Conservation (phyloP, 208 protist species). For the Acanthamoeba royreba region DNA sequence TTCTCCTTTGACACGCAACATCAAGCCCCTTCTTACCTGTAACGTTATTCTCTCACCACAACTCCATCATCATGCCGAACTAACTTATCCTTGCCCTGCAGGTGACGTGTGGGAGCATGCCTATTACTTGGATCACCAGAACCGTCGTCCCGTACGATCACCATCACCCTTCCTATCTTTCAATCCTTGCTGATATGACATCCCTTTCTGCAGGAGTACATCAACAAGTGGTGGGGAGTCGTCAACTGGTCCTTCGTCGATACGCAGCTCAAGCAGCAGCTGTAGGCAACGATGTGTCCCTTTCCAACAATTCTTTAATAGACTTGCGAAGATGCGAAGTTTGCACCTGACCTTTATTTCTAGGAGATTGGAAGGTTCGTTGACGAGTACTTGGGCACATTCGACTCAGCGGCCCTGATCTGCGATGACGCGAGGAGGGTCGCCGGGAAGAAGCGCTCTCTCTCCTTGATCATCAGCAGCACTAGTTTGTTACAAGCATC, state of each 20-base stretch:
- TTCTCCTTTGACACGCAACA: background rate
- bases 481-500: background rate
- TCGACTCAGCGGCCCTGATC: background rate
- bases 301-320: no score
- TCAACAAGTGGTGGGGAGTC: constrained; percentile 57
- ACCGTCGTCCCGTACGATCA: constrained; percentile 48
- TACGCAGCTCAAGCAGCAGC: constrained; percentile 36
- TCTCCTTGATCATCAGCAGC: background rate
- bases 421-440: background rate
- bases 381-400: background rate
- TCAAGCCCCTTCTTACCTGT: constrained; percentile 51
- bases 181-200: background rate
- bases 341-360: no score
- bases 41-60: no score
- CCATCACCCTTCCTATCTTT: background rate
- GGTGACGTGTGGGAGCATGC: constrained; percentile 64
- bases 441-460: background rate
- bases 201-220: constrained; percentile 47
- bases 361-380: no score
- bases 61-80: no score
- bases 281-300: no score
- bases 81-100: no score
- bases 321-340: no score
- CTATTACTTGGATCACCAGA: constrained; percentile 67
- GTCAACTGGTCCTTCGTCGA: constrained; percentile 59